Evolutionary conservation across 140 eudicot genomes (phyloP), one percentile per base, ranked within the genome.

Genomic region (Bidens hawaiensis): DNA sequence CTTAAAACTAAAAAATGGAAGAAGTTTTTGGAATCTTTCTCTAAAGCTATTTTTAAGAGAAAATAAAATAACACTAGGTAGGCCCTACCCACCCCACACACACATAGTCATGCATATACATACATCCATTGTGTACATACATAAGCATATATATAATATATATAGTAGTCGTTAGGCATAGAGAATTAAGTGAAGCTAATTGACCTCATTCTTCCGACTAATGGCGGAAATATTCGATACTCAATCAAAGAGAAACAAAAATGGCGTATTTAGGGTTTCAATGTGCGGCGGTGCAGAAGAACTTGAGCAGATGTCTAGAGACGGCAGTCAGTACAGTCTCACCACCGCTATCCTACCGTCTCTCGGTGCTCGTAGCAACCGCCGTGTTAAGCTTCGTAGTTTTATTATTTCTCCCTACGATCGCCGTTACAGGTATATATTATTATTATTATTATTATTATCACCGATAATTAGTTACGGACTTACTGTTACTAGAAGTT

Each of bases 261-360:
- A n/a, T n/a, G 62, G 67, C 2, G 60, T 42, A 4, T 74, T 84
- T 45, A 41, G 80, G 60, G 94, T 69, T 40, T 79, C 88, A 23
- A 61, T 81, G 75, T 87, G 96, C 27, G 93, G 88, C 13, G 75
- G 72, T 7, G 78, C 78, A 14, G 62, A 76, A 34, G 85, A 79
- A 45, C 79, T 82, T 0, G 87, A 87, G 50, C 88, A 85, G 71
- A 21, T 85, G 24, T 81, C 94, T 0, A 68, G 78, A 52, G 95
- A 83, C 65, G 87, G 87, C 22, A 86, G 95, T 62, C 85, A 77
- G 13, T 86, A 81, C 63, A 73, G 79, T 51, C 43, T 65, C 1
- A 45, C 83, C 22, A 65, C 72, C 58, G 85, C 82, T 7, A 63
- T 79, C 65, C 57, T 80, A 30, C 90, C 90, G 4, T 51, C 90